A percentile compares a stretch with the other conserved stretches of the same genome.
These are phyloP conservation scores for Meredithiella fracta DNA, from an alignment of 2,329 filamentous ascomycete genomes.

Conservation along the genomic window DNA sequence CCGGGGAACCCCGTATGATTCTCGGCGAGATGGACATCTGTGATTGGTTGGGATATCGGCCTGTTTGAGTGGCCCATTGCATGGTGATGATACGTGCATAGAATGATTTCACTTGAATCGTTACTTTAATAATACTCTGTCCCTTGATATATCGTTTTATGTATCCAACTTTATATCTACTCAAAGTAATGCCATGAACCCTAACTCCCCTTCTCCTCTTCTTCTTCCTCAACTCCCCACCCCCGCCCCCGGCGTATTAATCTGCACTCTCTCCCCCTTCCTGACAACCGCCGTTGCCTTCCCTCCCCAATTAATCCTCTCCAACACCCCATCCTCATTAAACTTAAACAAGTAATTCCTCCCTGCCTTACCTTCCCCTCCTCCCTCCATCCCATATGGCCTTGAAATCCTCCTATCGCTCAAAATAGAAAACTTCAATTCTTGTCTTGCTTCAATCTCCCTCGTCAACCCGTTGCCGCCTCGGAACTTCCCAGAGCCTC, in stretches of 20 bases:
- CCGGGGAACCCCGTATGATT: too few relatives aligned
- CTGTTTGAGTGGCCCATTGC: too few relatives aligned
- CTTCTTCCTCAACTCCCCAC: conserved; percentile 28
- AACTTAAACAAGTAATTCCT: conserved; percentile 31
- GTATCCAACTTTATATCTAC: too few relatives aligned
- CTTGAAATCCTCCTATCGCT: conserved; percentile 60
- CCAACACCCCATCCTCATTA: conserved; percentile 19
- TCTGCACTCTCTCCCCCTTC: conserved; percentile 42
- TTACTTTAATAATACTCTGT: too few relatives aligned
- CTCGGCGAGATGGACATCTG: too few relatives aligned
- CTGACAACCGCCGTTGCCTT: conserved; percentile 44
- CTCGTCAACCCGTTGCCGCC: conserved; percentile 65
- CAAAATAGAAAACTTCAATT: conserved; percentile 62
- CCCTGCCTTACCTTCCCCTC: conserved; percentile 50
- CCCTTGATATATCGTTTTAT: too few relatives aligned
- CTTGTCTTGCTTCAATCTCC: conserved; percentile 68
- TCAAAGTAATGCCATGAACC: too few relatives aligned
- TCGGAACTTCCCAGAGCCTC: conserved; percentile 45
- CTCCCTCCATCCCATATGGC: conserved; percentile 60
- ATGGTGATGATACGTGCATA: too few relatives aligned
- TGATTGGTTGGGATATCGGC: too few relatives aligned
- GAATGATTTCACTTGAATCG: too few relatives aligned
- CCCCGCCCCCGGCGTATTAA: conserved; percentile 49
- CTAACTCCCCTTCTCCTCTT: neutral
- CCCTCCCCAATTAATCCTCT: conserved; percentile 35